Base-by-base conservation (phyloP, 139 green algal genomes). In the Diplosphaera chodatii region DNA sequence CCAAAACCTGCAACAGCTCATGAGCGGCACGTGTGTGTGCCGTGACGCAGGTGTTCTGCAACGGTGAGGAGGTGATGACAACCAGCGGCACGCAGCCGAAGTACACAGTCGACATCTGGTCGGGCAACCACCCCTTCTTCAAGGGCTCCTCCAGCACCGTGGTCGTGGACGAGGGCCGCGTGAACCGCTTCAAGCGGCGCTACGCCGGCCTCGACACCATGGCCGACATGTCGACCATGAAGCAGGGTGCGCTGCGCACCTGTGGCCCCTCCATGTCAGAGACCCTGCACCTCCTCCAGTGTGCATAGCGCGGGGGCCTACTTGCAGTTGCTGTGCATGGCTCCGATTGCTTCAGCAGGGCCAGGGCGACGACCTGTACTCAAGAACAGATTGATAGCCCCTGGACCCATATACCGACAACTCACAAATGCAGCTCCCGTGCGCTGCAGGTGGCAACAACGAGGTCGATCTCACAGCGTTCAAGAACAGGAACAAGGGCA, bases 91-190 rank as follows among this genome's bases (percentile, higher is more conserved):
- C 91, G 22, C 88, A 95, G 87, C 33, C 73, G 32, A 40, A 80
- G 32, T 97, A 97, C 84, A 85, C 88, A 72, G 94, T 99, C 34
- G 94, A 99, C 69, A 88, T 99, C 68, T 99, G 96, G 92, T 93
- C 82, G 8, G 94, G 94, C 48, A 98, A 98, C 84, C 93, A 98
- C 81, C 93, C 93, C 34, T 97, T 96, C 80, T 98, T 90, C 88
- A 85, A 93, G 85, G 90, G 89, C 66, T 70, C 71, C 67, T 80
- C 65, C 55, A 78, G 37, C n/a, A 80, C 71, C 1, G 77, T 96
- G 30, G 67, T 97, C 0, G 75, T 87, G 15, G 88, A 97, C 67
- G 90, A 93, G 71, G 91, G 89, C 18, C 88, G 90, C 71, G 85
- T 98, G 41, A 93, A 93, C 86, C 88, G 86, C 66, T 97, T 97